phyloP scores from a whole-genome alignment of 345 rosid species.

The Cardamine chenopodiifolia region DNA sequence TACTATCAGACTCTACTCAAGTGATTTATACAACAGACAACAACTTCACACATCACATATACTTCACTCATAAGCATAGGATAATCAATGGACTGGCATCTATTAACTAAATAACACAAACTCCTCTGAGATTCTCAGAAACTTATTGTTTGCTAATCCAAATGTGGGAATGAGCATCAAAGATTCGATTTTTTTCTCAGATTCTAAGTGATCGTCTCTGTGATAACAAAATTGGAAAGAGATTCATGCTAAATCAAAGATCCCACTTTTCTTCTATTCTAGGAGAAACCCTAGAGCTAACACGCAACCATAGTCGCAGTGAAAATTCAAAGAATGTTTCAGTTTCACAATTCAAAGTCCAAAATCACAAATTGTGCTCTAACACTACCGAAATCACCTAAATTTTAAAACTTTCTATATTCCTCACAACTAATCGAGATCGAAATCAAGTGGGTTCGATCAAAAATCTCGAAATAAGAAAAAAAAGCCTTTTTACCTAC shows the following conservation, averaged over 20 bases:
- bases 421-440: constrained; percentile 9
- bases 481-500: background rate
- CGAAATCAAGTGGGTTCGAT: constrained; percentile 19
- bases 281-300: background rate
- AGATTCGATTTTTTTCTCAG: background rate
- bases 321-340: background rate
- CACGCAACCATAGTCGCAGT: background rate
- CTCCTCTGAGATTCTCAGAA: background rate
- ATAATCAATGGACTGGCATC: background rate
- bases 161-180: constrained; percentile 20
- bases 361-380: constrained; percentile 13
- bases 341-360: constrained; percentile 22
- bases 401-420: background rate
- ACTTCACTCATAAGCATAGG: background rate
- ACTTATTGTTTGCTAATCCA: background rate
- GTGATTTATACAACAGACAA: constrained; percentile 4
- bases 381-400: background rate
- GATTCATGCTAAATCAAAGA: constrained; percentile 9
- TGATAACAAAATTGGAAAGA: constrained; percentile 4
- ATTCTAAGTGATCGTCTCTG: background rate
- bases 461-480: background rate
- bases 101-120: background rate
- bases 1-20: background rate
- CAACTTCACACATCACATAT: constrained; percentile 1
- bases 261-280: background rate